Conservation (phyloP, 169 alveolate species). For the Plasmodium knowlesi region DNA sequence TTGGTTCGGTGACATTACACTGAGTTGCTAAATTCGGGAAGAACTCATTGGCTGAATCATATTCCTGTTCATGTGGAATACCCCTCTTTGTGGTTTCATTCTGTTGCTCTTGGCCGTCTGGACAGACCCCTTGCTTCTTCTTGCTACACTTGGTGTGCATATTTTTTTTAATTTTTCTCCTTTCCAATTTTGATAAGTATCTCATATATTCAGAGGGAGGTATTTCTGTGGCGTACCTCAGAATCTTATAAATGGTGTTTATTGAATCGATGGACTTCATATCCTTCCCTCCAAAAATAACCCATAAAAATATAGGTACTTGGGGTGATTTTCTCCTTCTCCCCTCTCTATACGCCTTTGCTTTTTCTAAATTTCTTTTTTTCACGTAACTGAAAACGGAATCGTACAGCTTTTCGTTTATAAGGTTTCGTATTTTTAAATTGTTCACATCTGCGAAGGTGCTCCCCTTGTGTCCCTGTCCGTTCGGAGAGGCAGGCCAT, state of each 20-base stretch:
- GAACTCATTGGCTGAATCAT: neutral
- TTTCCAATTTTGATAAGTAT: constrained; percentile 32
- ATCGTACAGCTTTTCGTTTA: constrained; percentile 36
- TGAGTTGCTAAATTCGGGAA: neutral
- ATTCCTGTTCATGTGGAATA: neutral
- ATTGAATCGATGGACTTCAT: constrained; percentile 72
- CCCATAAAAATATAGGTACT: constrained; percentile 57
- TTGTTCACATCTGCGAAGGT: constrained; percentile 3
- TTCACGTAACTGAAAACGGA: constrained; percentile 27
- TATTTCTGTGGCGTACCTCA: constrained; percentile 71
- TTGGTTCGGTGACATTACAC: neutral
- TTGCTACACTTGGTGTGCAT: neutral
- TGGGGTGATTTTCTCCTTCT: neutral
- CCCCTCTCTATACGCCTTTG: constrained; percentile 13
- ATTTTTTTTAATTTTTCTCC: constrained; percentile 30
- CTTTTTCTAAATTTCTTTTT: constrained; percentile 31
- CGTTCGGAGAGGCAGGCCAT: neutral
- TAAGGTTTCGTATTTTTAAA: constrained; percentile 44
- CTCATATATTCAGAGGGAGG: constrained; percentile 63
- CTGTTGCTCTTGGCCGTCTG: neutral
- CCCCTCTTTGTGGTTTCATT: neutral
- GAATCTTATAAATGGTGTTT: constrained; percentile 45
- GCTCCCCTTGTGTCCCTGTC: neutral
- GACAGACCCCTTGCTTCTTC: neutral
- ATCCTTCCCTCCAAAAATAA: constrained; percentile 73